Evolutionary conservation across 73 alveolate species (phyloP).

Genomic region (Stentor coeruleus): DNA sequence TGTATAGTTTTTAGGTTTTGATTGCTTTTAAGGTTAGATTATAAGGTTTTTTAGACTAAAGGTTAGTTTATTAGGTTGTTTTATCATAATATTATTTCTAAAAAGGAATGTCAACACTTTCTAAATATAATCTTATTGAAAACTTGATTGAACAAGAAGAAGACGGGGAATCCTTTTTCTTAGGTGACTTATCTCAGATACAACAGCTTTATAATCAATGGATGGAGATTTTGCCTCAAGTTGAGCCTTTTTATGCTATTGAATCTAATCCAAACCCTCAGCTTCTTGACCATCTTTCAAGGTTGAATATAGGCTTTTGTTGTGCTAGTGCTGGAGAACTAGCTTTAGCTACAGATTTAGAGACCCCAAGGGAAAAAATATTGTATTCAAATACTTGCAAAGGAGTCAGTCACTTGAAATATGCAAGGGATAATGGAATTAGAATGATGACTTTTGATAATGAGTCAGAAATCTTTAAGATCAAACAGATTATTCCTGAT

Average conservation of each 20-base stretch:
- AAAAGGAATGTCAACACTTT: neutral
- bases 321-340: constrained; percentile 27
- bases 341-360: neutral
- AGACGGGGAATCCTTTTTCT: neutral
- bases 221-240: constrained; percentile 16
- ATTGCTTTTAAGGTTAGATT: too few species aligned
- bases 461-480: constrained; percentile 6
- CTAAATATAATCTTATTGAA: too few species aligned
- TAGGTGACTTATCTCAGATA: neutral
- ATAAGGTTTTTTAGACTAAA: too few species aligned
- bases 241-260: constrained; percentile 29
- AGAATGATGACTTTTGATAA: neutral
- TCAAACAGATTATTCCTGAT: constrained; percentile 19
- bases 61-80: too few species aligned
- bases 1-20: too few species aligned
- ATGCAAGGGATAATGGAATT: neutral
- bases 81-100: too few species aligned
- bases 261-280: constrained; percentile 19
- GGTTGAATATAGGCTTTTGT: constrained; percentile 7
- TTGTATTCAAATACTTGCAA: constrained; percentile 18
- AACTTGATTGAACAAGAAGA: neutral
- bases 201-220: neutral
- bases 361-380: neutral
- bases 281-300: neutral
- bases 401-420: neutral